Evolutionary conservation across 1,284 basidiomycete genomes (phyloP).

Genomic region (Cryptococcus deneoformans): DNA sequence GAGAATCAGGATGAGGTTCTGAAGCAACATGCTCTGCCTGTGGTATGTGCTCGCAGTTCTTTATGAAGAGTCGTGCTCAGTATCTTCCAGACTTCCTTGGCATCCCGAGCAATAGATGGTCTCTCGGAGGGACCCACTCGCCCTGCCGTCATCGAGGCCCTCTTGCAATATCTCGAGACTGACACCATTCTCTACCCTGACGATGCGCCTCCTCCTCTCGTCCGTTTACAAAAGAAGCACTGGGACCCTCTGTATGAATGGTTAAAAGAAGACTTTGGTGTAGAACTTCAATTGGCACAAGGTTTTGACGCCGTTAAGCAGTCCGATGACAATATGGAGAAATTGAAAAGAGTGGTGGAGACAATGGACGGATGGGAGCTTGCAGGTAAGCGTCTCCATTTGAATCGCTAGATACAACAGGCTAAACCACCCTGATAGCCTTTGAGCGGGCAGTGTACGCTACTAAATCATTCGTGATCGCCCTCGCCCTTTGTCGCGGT

Average conservation of each 20-base stretch:
- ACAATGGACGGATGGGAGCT: slow-evolving; percentile 77
- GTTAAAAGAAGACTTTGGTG: slow-evolving; percentile 63
- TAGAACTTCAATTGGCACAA: slow-evolving; percentile 65
- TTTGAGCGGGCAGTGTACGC: slow-evolving; percentile 89
- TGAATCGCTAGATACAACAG: not conserved
- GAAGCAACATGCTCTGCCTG: slow-evolving; percentile 86
- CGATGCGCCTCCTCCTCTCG: slow-evolving; percentile 69
- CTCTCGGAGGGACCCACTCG: slow-evolving; percentile 61
- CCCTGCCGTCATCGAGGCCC: slow-evolving; percentile 63
- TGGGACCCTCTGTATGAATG: slow-evolving; percentile 89
- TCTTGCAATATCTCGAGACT: slow-evolving; percentile 88
- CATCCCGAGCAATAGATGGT: slow-evolving; percentile 82
- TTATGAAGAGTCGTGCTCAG: not conserved
- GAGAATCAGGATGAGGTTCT: slow-evolving; percentile 82
- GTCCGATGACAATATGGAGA: slow-evolving; percentile 62
- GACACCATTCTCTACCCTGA: slow-evolving; percentile 93
- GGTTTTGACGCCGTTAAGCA: slow-evolving; percentile 69
- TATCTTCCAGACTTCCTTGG: slow-evolving; percentile 71
- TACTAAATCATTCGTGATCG: slow-evolving; percentile 89
- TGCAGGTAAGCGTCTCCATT: slow-evolving; percentile 62
- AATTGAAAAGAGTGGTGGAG: slow-evolving; percentile 59
- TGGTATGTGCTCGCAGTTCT: slow-evolving; percentile 58
- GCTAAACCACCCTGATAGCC: slow-evolving; percentile 49
- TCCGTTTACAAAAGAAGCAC: slow-evolving; percentile 74
- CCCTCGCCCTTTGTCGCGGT: slow-evolving; percentile 75